Conservation (phyloP, 1,284 basidiomycete genomes). For the Ustilago hordei region DNA sequence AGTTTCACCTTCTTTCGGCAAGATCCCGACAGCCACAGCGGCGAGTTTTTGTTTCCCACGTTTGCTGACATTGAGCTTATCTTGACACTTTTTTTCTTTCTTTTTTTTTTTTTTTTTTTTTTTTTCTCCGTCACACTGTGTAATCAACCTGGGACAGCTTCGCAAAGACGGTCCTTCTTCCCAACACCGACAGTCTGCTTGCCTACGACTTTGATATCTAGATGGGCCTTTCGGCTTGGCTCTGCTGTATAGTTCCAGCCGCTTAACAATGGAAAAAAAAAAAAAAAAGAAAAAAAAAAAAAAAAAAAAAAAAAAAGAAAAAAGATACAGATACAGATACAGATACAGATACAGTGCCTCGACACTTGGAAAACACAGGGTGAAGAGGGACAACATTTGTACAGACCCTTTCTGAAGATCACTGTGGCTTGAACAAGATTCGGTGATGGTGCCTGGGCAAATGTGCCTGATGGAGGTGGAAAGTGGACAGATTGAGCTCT, state of each 20-base stretch:
- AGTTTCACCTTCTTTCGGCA: conserved; percentile 18
- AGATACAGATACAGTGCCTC: background rate
- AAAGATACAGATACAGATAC: too few species aligned
- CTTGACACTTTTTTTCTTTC: background rate
- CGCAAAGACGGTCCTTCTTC: conserved; percentile 56
- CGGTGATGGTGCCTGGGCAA: background rate
- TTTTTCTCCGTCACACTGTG: background rate
- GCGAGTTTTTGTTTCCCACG: background rate
- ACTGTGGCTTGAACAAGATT: conserved; percentile 4
- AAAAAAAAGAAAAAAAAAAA: too few species aligned
- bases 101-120: background rate
- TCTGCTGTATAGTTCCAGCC: background rate
- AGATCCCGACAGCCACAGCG: conserved; percentile 10
- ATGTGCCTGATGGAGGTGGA: background rate
- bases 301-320: too few species aligned
- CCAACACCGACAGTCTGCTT: conserved; percentile 58
- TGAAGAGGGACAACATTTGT: background rate
- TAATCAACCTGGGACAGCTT: conserved; percentile 41
- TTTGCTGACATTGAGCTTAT: conserved; percentile 10
- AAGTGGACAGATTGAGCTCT: background rate
- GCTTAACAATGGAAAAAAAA: background rate
- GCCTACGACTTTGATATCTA: conserved; percentile 64
- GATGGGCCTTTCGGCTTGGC: background rate
- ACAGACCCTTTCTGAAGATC: background rate
- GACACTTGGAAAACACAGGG: background rate